Conservation (phyloP, 2,329 filamentous ascomycete genomes). For the Trichophyton mentagrophytes region DNA sequence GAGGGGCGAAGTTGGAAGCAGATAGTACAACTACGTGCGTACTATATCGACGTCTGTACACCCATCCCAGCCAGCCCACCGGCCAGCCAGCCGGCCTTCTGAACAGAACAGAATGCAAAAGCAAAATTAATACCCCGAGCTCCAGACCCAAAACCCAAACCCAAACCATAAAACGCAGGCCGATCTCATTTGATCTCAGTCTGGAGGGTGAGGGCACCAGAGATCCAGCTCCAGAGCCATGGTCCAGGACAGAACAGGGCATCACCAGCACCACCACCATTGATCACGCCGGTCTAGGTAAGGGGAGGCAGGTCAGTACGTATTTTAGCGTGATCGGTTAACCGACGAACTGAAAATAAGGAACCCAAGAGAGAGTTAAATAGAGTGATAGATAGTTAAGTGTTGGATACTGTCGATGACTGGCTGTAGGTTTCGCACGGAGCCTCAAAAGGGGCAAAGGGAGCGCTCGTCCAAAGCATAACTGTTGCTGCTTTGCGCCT, state of each 20-base stretch:
- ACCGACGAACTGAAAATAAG: neutral
- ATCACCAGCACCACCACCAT: neutral
- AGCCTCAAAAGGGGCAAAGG: neutral
- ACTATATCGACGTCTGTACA: neutral
- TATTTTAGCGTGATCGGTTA: neutral
- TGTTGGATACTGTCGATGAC: neutral
- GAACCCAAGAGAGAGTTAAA: neutral
- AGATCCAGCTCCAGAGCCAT: neutral
- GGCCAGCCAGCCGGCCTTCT: too few species aligned
- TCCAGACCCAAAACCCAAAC: neutral
- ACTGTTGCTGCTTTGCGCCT: too few species aligned
- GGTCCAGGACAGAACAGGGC: neutral
- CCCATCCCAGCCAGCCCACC: neutral
- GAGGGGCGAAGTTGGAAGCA: neutral
- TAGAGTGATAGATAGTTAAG: neutral
- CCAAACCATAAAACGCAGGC: neutral
- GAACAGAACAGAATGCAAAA: too few species aligned
- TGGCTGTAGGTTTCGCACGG: neutral
- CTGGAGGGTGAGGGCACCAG: neutral
- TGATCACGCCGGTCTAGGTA: neutral
- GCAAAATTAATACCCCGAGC: neutral
- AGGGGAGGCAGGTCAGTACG: neutral
- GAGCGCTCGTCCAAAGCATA: neutral
- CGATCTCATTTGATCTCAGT: neutral
- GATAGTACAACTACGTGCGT: too few species aligned